Evolutionary conservation across 2,329 filamentous ascomycete species (phyloP).

Genomic region (Fusarium citri): DNA sequence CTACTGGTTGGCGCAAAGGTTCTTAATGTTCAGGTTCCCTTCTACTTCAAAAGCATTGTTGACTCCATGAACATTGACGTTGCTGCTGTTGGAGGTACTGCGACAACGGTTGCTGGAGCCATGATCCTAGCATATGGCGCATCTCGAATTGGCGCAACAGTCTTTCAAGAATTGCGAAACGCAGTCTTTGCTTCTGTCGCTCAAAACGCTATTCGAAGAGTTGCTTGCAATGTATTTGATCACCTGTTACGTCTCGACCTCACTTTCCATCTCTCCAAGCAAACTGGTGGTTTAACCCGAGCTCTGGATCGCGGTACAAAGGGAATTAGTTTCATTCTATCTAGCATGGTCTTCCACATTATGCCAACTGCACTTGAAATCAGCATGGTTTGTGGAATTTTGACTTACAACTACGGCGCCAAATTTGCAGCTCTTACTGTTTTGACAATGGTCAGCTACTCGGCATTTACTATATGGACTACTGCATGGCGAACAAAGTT

Average conservation of each 20-base stretch:
- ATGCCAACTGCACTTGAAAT: conserved; percentile 95
- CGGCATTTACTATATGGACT: conserved; percentile 95
- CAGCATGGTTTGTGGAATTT: conserved; percentile 91
- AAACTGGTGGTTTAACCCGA: conserved; percentile 92
- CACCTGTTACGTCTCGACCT: conserved; percentile 90
- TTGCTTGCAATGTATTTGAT: conserved; percentile 91
- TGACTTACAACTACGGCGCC: conserved; percentile 94
- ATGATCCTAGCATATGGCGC: conserved; percentile 95
- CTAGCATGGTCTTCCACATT: conserved; percentile 98
- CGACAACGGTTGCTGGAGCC: conserved; percentile 86
- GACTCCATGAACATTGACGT: conserved; percentile 98
- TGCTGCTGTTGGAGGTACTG: conserved; percentile 85
- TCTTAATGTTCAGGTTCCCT: conserved; percentile 96
- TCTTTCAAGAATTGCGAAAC: conserved; percentile 95
- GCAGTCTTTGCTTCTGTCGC: conserved; percentile 97
- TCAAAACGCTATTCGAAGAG: conserved; percentile 92
- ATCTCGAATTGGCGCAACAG: conserved; percentile 85
- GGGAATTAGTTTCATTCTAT: conserved; percentile 96
- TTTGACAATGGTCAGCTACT: conserved; percentile 91
- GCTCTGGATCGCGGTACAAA: conserved; percentile 98
- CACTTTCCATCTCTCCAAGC: conserved; percentile 92
- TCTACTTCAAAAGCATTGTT: conserved; percentile 98
- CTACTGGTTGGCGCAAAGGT: conserved; percentile 92
- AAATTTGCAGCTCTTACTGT: conserved; percentile 93
- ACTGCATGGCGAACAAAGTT: conserved; percentile 98